A percentile compares a stretch with the other conserved stretches of the same genome.
phyloP scores from a whole-genome alignment of 139 green algal species.

The Chlamydomonas schloesseri region DNA sequence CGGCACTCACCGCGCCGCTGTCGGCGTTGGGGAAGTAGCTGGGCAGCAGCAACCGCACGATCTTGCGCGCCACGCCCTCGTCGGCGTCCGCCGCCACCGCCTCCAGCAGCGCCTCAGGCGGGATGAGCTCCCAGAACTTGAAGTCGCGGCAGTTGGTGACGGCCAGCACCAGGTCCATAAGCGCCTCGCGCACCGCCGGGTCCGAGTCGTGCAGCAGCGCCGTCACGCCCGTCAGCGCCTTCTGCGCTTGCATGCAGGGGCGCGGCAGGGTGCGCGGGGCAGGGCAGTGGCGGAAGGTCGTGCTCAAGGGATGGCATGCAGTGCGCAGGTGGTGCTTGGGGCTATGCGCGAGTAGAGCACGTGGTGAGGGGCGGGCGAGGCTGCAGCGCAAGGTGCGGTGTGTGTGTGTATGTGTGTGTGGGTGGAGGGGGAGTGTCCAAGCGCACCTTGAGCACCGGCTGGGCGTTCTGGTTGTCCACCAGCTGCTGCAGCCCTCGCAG shows the following conservation, averaged over 20 bases:
- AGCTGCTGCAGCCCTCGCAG: slow-evolving; percentile 73
- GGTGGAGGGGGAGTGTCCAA: too few species aligned
- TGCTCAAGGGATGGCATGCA: not conserved
- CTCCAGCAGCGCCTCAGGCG: slow-evolving; percentile 71
- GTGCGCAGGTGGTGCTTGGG: not conserved
- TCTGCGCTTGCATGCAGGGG: slow-evolving; percentile 8
- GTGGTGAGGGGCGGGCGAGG: not conserved
- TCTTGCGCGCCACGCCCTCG: slow-evolving; percentile 37
- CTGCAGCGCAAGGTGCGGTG: too few species aligned
- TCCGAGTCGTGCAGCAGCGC: slow-evolving; percentile 67
- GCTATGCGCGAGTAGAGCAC: too few species aligned
- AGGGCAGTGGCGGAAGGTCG: too few species aligned
- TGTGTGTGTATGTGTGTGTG: too few species aligned
- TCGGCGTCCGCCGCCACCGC: slow-evolving; percentile 58
- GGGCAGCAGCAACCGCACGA: slow-evolving; percentile 77
- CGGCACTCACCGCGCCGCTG: slow-evolving; percentile 63
- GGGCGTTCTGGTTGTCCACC: slow-evolving; percentile 78
- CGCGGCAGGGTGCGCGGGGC: too few species aligned
- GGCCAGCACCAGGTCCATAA: slow-evolving; percentile 73
- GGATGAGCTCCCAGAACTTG: slow-evolving; percentile 77
- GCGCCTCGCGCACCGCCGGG: slow-evolving; percentile 64
- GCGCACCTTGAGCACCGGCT: slow-evolving; percentile 74
- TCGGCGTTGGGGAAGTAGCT: slow-evolving; percentile 73
- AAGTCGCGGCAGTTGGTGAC: slow-evolving; percentile 61
- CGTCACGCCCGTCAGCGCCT: slow-evolving; percentile 68